phyloP scores from a whole-genome alignment of 2,329 filamentous ascomycete genomes.

The Exophiala calicioides region DNA sequence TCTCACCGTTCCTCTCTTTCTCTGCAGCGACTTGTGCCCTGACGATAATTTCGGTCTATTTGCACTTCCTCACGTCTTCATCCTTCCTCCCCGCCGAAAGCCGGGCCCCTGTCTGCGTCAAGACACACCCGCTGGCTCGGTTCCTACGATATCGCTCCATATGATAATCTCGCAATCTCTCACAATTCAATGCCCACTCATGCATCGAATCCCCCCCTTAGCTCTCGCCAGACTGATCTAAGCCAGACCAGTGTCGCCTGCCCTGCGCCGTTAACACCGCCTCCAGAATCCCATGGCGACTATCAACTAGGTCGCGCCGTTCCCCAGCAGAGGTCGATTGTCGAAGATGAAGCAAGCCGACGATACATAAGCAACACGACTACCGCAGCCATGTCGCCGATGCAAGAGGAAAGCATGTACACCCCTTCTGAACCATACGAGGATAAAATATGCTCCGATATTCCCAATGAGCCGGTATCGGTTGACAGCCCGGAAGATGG shows the following conservation, averaged over 20 bases:
- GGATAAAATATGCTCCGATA: constrained; percentile 14
- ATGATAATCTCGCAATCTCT: constrained; percentile 26
- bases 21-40: not conserved
- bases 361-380: constrained; percentile 25
- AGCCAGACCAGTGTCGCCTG: constrained; percentile 21
- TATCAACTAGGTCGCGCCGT: constrained; percentile 6
- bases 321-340: constrained; percentile 6
- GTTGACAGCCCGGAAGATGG: not conserved
- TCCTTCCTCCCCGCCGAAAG: no score
- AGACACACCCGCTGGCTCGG: no score
- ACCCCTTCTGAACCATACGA: constrained; percentile 9
- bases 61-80: no score
- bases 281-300: constrained; percentile 20
- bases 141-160: constrained; percentile 12
- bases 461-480: not conserved
- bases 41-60: no score
- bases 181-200: constrained; percentile 30
- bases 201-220: constrained; percentile 23
- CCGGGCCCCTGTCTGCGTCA: no score
- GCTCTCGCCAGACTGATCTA: constrained; percentile 19
- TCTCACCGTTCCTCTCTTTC: constrained; percentile 1
- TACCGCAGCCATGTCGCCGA: constrained; percentile 29
- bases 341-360: constrained; percentile 15
- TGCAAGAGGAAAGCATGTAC: constrained; percentile 31
- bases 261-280: constrained; percentile 26